Conservation (phyloP, 2,329 filamentous ascomycete species). For the Fusarium odoratissimum region DNA sequence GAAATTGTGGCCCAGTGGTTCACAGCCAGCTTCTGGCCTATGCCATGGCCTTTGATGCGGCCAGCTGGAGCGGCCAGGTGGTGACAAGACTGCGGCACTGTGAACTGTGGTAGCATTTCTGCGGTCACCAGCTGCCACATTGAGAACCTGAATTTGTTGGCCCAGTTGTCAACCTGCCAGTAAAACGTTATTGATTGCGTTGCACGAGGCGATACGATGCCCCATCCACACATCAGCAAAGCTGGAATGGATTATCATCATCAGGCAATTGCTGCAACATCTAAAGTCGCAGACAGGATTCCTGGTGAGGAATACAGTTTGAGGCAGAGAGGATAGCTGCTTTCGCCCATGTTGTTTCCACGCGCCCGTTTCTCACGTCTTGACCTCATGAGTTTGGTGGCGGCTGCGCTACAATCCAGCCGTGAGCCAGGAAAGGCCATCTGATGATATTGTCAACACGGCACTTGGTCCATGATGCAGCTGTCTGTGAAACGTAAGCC, state of each 20-base stretch:
- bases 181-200: constrained; percentile 11
- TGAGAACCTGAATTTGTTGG: constrained; percentile 19
- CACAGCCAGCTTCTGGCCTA: neutral
- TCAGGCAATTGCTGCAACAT: constrained; percentile 19
- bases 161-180: constrained; percentile 5
- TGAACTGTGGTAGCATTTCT: constrained; percentile 15
- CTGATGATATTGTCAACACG: constrained; percentile 1
- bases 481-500: constrained; percentile 12
- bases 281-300: constrained; percentile 2
- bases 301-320: neutral
- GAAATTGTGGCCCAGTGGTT: constrained; percentile 4
- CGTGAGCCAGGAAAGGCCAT: neutral
- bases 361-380: constrained; percentile 3
- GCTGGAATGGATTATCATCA: constrained; percentile 15
- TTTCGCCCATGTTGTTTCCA: constrained; percentile 17
- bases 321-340: neutral
- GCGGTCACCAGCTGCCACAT: constrained; percentile 25
- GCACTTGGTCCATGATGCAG: constrained; percentile 12
- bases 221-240: constrained; percentile 12
- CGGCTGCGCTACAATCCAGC: constrained; percentile 12
- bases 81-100: constrained; percentile 30
- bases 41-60: constrained; percentile 6
- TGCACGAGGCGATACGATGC: constrained; percentile 20
- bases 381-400: constrained; percentile 5
- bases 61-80: constrained; percentile 12